Conservation (phyloP, 2,329 filamentous ascomycete genomes). For the Cadophora malorum region DNA sequence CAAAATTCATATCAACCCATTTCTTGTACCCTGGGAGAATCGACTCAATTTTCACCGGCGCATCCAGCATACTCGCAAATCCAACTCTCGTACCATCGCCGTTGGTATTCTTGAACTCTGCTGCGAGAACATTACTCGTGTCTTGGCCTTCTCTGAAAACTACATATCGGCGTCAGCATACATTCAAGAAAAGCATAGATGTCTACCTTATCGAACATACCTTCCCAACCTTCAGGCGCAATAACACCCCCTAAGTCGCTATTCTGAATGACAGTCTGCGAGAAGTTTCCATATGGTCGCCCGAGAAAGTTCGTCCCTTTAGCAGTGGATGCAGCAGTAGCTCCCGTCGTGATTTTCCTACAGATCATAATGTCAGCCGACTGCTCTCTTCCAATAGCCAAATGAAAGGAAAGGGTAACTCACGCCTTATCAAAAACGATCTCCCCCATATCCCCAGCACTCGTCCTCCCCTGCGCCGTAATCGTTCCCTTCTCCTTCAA, state of each 20-base stretch:
- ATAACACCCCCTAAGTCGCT: slow-evolving; percentile 55
- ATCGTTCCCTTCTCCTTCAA: slow-evolving; percentile 53
- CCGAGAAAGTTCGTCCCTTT: too few species aligned
- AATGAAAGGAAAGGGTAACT: slow-evolving; percentile 30
- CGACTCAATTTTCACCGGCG: too few species aligned
- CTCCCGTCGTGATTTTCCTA: too few species aligned
- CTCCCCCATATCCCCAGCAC: slow-evolving; percentile 59
- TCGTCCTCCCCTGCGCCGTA: slow-evolving; percentile 53
- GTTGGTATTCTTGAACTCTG: slow-evolving; percentile 59
- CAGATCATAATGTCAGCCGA: too few species aligned
- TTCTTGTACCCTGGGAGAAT: too few species aligned
- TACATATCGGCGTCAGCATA: slow-evolving; percentile 21
- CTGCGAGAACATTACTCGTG: slow-evolving; percentile 9
- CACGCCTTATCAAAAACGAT: slow-evolving; percentile 51
- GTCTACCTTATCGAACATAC: too few species aligned
- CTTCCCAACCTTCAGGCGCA: slow-evolving; percentile 42
- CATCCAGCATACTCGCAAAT: too few species aligned
- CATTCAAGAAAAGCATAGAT: too few species aligned
- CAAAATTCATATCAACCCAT: too few species aligned
- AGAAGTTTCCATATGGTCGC: too few species aligned
- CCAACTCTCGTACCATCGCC: slow-evolving; percentile 52
- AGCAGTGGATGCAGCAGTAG: too few species aligned
- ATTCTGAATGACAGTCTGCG: slow-evolving; percentile 57
- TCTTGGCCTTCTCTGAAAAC: background rate
- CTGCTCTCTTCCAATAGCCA: too few species aligned